Evolutionary conservation across 352 stramenopile genomes (phyloP), one percentile per base, ranked within the genome.

Genomic region (Phytopythium kandeliae): DNA sequence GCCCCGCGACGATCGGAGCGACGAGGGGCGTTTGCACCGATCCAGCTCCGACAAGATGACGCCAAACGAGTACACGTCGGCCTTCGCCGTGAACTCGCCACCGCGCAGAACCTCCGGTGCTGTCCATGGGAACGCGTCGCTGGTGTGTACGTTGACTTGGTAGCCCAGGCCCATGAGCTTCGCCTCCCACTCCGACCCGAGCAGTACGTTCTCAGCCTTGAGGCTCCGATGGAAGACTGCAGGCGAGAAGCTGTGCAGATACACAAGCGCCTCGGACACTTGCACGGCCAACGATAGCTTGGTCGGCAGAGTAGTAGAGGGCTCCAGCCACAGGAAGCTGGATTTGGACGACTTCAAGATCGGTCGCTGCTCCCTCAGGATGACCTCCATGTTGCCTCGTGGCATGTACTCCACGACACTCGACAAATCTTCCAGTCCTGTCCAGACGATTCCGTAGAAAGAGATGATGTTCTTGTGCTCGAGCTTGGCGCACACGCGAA

Each of bases 11-110:
- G 46, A 46, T 36, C 65, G 66, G 11, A 40, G 48, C 22, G 61
- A 67, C 49, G 68, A 57, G 0, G 65, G 74, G 6, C 63, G 52
- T n/a, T 68, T 64, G 21, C 73, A 87, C 5, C 64, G 67, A 51
- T 86, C 73, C 22, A 90, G 51, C 55, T 92, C 78, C 12, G 78
- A 83, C 31, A 90, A 53, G 31, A 88, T 48, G 8, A 89, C 78
- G 21, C 74, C 77, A 51, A 92, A 85, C 38, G 81, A 70, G 44
- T 78, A 92, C 22, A 88, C 66, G 30, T 92, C 77, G 17, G 73
- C 72, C 48, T 85, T 85, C 2, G 85, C 71, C 1, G 70, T 78
- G 19, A 71, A 80, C 13, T 74, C 51, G 19, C 77, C 66, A n/a
- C 77, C 79, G 4, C 56, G 58, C 28, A 86, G 52, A 17, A 89